Evolutionary conservation across 2,329 filamentous ascomycete species (phyloP), one percentile per base, ranked within the genome.

Genomic region (Ramularia collo-cygni): DNA sequence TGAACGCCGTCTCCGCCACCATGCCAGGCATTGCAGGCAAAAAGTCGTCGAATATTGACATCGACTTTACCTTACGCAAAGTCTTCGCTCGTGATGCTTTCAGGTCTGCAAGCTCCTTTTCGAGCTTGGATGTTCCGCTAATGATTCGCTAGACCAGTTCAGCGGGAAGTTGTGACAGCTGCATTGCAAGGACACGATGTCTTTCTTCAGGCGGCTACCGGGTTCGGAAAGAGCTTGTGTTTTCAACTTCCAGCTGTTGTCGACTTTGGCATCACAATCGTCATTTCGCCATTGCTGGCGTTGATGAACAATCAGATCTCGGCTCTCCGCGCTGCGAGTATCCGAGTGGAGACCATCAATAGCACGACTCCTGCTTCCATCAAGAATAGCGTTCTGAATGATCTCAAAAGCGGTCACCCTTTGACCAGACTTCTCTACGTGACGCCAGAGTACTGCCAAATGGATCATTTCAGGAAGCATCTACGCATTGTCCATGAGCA

Each of bases 291-390:
- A 4, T 71, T 95, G 27, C 71, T 95, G 28, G 89, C 88, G 51
- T 72, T 95, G 40, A 95, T 95, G 87, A 87, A 89, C 64, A 95
- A 96, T 58, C 90, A 96, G 72, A 86, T 96, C 31, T 81, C 85
- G 51, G 79, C 86, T 15, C 72, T 95, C 35, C 77, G 77, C 49
- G 75, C 75, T 38, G 77, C 85, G 29, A 81, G 81, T 15, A 83
- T 96, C 42, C 74, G 82, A 40, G 89, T 92, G 31, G 83, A 83
- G 46, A 87, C 85, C 1, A 82, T 95, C 52, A 95, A 95, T 60
- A 87, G 86, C 57, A 87, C 81, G 40, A 94, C 86, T 0, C 68
- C 81, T 3, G 65, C 68, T 10, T 57, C 69, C 0, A 81, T 86
- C 54, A 80, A 79, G 50, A 72, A 77, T 35, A 67, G 71, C 18